These are phyloP conservation scores for Fusarium chuoi DNA, from an alignment of 2,329 filamentous ascomycete species.

Conservation along the genomic window DNA sequence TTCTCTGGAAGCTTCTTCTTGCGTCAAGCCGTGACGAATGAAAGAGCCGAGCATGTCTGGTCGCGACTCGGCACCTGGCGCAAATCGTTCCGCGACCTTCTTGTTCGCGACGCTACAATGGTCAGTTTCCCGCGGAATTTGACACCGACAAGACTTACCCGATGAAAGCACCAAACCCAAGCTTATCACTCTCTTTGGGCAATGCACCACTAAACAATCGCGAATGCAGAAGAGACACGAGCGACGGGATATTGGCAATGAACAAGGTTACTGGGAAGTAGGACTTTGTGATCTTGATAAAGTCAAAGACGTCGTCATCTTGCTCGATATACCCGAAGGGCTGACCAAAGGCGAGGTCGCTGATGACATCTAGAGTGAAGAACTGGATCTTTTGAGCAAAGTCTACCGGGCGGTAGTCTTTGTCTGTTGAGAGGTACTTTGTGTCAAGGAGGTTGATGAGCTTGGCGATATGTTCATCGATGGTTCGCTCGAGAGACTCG, in stretches of 20 bases:
- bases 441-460: constrained; percentile 56
- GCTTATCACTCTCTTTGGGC: constrained; percentile 47
- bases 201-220: constrained; percentile 43
- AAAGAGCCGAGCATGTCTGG: constrained; percentile 56
- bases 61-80: not conserved
- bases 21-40: constrained; percentile 50
- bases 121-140: not conserved
- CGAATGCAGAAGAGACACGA: not conserved
- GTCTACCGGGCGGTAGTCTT: constrained; percentile 52
- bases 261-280: constrained; percentile 7
- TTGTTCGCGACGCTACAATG: not conserved
- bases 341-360: constrained; percentile 60
- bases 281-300: constrained; percentile 44
- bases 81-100: constrained; percentile 8
- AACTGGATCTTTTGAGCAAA: constrained; percentile 59
- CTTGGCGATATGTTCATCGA: constrained; percentile 59
- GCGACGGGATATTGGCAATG: not conserved
- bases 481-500: constrained; percentile 57
- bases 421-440: constrained; percentile 54
- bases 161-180: constrained; percentile 34
- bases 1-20: constrained; percentile 49
- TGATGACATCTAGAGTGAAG: constrained; percentile 66
- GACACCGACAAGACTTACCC: not conserved
- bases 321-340: constrained; percentile 59
- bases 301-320: constrained; percentile 57